Conservation (phyloP, 257 asterid genomes). For the Mitragyna speciosa region DNA sequence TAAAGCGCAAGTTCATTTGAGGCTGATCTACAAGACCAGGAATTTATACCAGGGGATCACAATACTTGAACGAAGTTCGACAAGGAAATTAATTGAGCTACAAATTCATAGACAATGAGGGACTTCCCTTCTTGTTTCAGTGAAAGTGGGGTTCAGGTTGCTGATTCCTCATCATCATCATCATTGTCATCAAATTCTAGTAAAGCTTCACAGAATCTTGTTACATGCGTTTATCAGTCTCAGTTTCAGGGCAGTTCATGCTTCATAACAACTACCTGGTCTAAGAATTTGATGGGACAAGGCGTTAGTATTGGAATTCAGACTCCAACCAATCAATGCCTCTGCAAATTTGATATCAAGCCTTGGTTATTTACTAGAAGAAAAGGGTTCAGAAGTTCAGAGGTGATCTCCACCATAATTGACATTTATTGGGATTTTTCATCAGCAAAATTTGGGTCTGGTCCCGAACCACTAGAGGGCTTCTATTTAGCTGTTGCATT, state of each 20-base stretch:
- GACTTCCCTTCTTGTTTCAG: constrained; percentile 83
- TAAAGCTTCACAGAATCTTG: constrained; percentile 53
- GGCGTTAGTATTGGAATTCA: constrained; percentile 51
- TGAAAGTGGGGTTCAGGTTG: constrained; percentile 67
- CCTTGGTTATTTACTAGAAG: constrained; percentile 69
- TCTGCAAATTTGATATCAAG: constrained; percentile 59
- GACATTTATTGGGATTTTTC: constrained; percentile 69
- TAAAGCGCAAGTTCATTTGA: neutral
- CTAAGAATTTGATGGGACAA: constrained; percentile 58
- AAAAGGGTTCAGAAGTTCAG: constrained; percentile 47
- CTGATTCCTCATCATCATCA: constrained; percentile 45
- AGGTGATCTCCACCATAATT: constrained; percentile 29
- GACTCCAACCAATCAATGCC: constrained; percentile 31
- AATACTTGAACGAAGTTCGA: neutral
- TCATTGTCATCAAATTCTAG: constrained; percentile 38
- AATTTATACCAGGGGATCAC: neutral
- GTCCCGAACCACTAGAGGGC: constrained; percentile 66
- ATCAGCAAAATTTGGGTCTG: constrained; percentile 58
- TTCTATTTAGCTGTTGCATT: constrained; percentile 51
- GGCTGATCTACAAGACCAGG: neutral
- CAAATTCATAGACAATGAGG: constrained; percentile 37
- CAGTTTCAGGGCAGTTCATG: constrained; percentile 39
- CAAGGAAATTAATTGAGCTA: neutral
- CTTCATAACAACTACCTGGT: constrained; percentile 63
- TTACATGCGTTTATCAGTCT: constrained; percentile 47